phyloP scores from a whole-genome alignment of 345 rosid genomes.

The Ricinus communis region DNA sequence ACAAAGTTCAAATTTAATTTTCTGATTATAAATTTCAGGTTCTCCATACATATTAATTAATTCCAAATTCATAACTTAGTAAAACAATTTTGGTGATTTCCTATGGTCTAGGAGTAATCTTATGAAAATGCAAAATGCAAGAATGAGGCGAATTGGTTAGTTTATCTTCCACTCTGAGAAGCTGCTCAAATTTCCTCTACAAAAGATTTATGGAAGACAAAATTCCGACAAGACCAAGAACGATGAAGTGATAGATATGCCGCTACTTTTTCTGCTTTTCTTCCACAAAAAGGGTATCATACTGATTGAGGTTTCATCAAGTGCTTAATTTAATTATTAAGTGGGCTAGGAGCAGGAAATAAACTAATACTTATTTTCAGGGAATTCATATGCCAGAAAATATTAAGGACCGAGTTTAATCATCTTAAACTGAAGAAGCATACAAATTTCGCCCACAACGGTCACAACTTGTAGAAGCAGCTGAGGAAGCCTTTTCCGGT shows the following conservation, averaged over 20 bases:
- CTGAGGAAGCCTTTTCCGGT: constrained; percentile 38
- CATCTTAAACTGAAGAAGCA: constrained; percentile 15
- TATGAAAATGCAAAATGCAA: too few species aligned
- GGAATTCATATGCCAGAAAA: background rate
- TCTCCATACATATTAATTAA: background rate
- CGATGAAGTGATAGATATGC: too few species aligned
- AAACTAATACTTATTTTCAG: background rate
- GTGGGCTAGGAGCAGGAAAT: background rate
- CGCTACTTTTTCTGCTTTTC: background rate
- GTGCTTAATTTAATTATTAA: background rate
- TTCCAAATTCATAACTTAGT: background rate
- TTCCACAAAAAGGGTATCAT: background rate
- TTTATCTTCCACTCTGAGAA: background rate
- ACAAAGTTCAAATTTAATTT: background rate
- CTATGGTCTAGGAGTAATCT: too few species aligned
- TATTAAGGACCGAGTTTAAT: background rate
- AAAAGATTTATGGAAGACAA: too few species aligned
- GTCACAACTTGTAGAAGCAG: constrained; percentile 51
- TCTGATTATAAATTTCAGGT: background rate
- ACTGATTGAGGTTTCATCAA: background rate
- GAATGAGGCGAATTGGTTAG: too few species aligned
- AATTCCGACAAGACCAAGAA: too few species aligned
- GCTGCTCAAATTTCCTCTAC: background rate
- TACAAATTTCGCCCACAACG: constrained; percentile 75
- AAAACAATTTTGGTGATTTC: background rate